Evolutionary conservation across 805 yeast genomes (phyloP), one percentile per base, ranked within the genome.

Genomic region (Grigorovia humatica): DNA sequence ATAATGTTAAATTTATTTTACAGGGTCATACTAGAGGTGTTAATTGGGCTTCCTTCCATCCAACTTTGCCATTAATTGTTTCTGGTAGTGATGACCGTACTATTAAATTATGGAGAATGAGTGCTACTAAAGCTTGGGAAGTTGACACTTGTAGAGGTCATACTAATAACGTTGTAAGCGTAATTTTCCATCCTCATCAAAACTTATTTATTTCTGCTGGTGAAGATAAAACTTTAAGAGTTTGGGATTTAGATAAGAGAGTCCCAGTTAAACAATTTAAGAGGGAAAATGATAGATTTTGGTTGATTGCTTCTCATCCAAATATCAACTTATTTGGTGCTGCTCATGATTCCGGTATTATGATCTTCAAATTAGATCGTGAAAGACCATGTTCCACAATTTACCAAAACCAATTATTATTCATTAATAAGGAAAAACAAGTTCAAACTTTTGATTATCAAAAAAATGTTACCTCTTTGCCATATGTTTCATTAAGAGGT

Each of bases 1-100:
- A 96, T 43, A 82, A 88, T 54, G 97, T 91, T 53, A 93, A 95
- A 71, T 93, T 86, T 66, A 96, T 93, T 18, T 76, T 93, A 54
- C 98, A 95, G 68, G 99, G 99, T 49, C 99, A 93, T 68, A 96
- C 93, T 63, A 84, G 96, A 68, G 98, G 98, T 66, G 99, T 93
- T 63, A 91, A 93, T 67, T 93, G 96, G 96, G 98, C 97, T 19
- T 76, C 96, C 12, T 95, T 95, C 81, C 99, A 93, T 68, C 99
- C 99, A 46, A 88, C 91, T 23, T 76, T 89, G 66, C 98, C 98
- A 13, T 76, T 93, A 59, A 89, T 93, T 65, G 95, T 90, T 18
- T 88, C 96, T 17, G 95, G 91, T 62, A 95, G 95, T 68, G 99
- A 93, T 68, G 99, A 93, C 67, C 80, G 98, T 59, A 83, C 91